phyloP scores from a whole-genome alignment of 805 yeast genomes.

The Torulaspora franciscae region DNA sequence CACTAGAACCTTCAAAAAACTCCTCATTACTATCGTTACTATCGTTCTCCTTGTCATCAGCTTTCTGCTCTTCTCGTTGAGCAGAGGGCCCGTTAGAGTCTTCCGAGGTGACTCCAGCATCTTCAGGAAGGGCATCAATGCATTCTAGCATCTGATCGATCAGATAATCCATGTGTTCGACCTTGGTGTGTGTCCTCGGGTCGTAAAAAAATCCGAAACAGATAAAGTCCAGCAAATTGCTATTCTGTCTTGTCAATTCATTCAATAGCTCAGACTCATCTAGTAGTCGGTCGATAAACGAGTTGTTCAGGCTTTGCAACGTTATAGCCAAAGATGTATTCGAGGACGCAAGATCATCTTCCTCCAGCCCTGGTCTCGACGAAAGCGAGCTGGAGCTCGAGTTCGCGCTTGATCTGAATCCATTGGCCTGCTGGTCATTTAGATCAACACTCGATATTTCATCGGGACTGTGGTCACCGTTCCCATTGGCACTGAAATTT shows the following conservation, averaged over 20 bases:
- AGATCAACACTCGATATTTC: slow-evolving; percentile 5
- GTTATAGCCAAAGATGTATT: slow-evolving; percentile 12
- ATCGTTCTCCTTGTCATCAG: not conserved
- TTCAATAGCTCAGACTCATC: slow-evolving; percentile 41
- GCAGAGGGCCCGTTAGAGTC: not conserved
- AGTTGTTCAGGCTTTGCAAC: slow-evolving; percentile 18
- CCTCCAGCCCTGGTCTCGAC: slow-evolving; percentile 16
- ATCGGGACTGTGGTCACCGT: slow-evolving; percentile 5
- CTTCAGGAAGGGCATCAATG: slow-evolving; percentile 20
- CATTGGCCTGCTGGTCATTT: not conserved
- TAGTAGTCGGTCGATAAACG: slow-evolving; percentile 38
- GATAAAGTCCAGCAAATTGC: slow-evolving; percentile 44
- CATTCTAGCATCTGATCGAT: slow-evolving; percentile 29
- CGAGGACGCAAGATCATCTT: slow-evolving; percentile 12
- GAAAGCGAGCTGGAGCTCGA: slow-evolving; percentile 6
- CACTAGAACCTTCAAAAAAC: slow-evolving; percentile 20
- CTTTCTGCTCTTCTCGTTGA: not conserved
- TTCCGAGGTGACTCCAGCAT: slow-evolving; percentile 1
- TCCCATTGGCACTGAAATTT: slow-evolving; percentile 6
- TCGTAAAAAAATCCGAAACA: slow-evolving; percentile 42
- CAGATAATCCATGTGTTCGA: slow-evolving; percentile 31
- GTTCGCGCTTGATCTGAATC: not conserved
- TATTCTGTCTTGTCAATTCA: slow-evolving; percentile 39
- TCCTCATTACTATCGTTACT: slow-evolving; percentile 2
- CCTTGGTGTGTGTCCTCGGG: slow-evolving; percentile 14